phyloP scores from a whole-genome alignment of 1,284 basidiomycete species.

The Leccinum brunneo-olivaceum region DNA sequence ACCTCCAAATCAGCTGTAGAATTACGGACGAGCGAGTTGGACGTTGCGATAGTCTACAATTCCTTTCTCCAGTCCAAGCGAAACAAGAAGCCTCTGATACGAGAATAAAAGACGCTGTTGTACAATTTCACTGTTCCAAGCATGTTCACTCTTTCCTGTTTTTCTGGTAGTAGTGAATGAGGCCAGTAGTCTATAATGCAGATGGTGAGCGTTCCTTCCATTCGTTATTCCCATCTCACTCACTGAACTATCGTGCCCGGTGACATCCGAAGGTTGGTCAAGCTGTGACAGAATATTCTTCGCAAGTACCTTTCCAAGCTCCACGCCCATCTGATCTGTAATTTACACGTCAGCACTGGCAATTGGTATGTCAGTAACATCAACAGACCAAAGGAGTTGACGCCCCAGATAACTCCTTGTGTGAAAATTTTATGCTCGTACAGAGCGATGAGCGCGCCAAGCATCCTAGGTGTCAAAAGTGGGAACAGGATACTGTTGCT shows the following conservation, averaged over 20 bases:
- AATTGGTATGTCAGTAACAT: background rate
- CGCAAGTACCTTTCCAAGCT: constrained; percentile 93
- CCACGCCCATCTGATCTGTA: constrained; percentile 88
- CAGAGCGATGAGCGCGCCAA: constrained; percentile 85
- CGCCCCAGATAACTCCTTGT: constrained; percentile 95
- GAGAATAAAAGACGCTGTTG: background rate
- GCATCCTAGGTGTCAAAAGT: constrained; percentile 81
- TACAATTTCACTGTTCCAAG: background rate
- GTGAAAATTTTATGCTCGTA: constrained; percentile 99
- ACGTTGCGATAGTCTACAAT: constrained; percentile 7
- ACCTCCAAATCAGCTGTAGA: background rate
- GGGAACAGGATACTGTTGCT: constrained; percentile 98
- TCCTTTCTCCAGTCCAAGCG: constrained; percentile 1
- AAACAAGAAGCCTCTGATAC: background rate
- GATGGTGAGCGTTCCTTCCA: constrained; percentile 8
- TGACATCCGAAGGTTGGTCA: constrained; percentile 74
- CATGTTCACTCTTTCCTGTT: constrained; percentile 62
- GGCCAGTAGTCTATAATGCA: constrained; percentile 69
- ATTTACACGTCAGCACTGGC: constrained; percentile 5
- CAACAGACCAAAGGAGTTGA: constrained; percentile 87
- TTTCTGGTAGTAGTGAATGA: constrained; percentile 93
- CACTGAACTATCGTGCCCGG: constrained; percentile 88
- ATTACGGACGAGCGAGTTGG: constrained; percentile 10
- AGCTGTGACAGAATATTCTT: constrained; percentile 93
- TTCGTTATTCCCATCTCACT: constrained; percentile 27